These are phyloP conservation scores for Vitis vinifera DNA, from an alignment of 164 flowering plant species.

Conservation along the genomic window ASM3070453v1 NC_081810.1:411001-411500, in stretches of 20 bases:
- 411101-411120: too few relatives aligned
- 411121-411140: too few relatives aligned
- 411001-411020: too few relatives aligned
- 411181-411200: background rate
- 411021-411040: too few relatives aligned
- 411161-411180: background rate
- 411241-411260: background rate
- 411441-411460: background rate
- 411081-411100: background rate
- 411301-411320: constrained; percentile 4
- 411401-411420: background rate
- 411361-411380: too few relatives aligned
- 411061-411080: background rate
- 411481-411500: background rate
- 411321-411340: constrained; percentile 3
- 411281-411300: constrained; percentile 2
- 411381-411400: too few relatives aligned
- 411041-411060: too few relatives aligned
- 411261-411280: background rate
- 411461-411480: background rate
- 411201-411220: background rate
- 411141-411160: background rate
- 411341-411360: background rate
- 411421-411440: background rate
- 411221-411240: background rate